Percentiles rank a stretch among this genome's conserved stretches.
Conservation (phyloP, 495 filamentous ascomycete genomes). For the Neurospora sp. region DNA sequence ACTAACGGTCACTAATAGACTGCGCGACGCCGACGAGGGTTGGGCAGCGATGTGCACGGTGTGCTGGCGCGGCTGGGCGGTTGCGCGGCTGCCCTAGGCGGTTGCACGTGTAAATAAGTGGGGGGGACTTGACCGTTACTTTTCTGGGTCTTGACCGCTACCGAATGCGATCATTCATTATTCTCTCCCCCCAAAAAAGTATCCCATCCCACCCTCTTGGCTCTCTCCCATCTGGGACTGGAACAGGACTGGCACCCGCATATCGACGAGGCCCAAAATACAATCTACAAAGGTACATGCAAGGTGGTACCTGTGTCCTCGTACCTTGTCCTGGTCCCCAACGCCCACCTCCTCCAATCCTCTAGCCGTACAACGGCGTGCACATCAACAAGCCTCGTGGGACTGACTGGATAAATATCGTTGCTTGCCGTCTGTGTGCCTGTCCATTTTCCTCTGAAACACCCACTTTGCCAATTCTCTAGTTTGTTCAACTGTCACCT, state of each 20-base stretch:
- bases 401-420: conserved; percentile 23
- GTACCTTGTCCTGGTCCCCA: neutral
- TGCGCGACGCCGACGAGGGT: no score
- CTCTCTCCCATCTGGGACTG: conserved; percentile 3
- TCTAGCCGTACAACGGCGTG: conserved; percentile 10
- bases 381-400: conserved; percentile 19
- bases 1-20: no score
- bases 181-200: neutral
- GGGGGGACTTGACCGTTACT: no score
- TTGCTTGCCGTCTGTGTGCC: conserved; percentile 14
- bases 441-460: conserved; percentile 14
- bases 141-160: no score
- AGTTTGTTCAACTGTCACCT: conserved; percentile 6
- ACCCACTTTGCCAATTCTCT: conserved; percentile 14
- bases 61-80: no score
- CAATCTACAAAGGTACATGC: neutral
- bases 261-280: neutral
- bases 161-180: no score
- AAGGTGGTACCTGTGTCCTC: neutral
- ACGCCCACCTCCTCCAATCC: neutral
- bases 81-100: no score
- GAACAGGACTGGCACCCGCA: neutral
- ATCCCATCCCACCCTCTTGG: conserved; percentile 5
- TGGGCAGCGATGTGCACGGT: no score
- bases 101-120: no score